Base-by-base conservation (phyloP, 2,329 filamentous ascomycete species). In the Colletotrichum falcatum region DNA sequence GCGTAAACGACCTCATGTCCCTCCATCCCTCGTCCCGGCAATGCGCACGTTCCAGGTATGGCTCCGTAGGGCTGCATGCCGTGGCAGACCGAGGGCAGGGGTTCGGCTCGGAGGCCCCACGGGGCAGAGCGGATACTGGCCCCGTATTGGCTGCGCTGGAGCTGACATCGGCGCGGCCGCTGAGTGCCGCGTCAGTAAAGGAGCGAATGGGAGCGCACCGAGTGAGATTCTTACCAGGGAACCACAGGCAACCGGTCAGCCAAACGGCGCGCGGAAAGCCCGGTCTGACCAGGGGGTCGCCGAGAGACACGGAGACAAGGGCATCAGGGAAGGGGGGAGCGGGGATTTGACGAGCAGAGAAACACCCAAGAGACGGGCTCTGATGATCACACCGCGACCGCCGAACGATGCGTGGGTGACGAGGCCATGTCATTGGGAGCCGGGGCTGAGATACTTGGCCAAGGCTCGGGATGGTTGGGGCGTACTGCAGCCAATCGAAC, bases 41-140 rank as follows among this genome's bases (percentile, higher is more conserved):
- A 33, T 33, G 7, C 30, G 30, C 7, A 67, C 58, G 67, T 62
- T 54, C 64, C 64, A 46, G 49, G 55, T 23, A 9, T 30, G 53
- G 61, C 66, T 61, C 67, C 67, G 67, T 70, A 70, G 67, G 67
- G 67, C 67, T 70, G 67, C 67, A 69, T 64, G 60, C 61, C 66
- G 66, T 69, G 55, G n/a, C 61, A 70, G 67, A 70, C 67, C 67
- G 64, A 67, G 16, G 23, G 23, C 64, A 67, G 64, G 67, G 67
- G 64, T 60, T 53, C 44, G 58, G 42, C 23, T 70, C 67, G 67
- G 67, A 70, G 64, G 67, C 58, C 67, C 67, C 64, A 70, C 64
- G 58, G 60, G 33, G 33, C 58, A 59, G 64, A 59, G 53, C 58
- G 64, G 58, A 53, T 60, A 18, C 35, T 46, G 64, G 28, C 16